These are phyloP conservation scores for Plenodomus lindquistii DNA, from an alignment of 2,329 filamentous ascomycete genomes.

Conservation along the genomic window DNA sequence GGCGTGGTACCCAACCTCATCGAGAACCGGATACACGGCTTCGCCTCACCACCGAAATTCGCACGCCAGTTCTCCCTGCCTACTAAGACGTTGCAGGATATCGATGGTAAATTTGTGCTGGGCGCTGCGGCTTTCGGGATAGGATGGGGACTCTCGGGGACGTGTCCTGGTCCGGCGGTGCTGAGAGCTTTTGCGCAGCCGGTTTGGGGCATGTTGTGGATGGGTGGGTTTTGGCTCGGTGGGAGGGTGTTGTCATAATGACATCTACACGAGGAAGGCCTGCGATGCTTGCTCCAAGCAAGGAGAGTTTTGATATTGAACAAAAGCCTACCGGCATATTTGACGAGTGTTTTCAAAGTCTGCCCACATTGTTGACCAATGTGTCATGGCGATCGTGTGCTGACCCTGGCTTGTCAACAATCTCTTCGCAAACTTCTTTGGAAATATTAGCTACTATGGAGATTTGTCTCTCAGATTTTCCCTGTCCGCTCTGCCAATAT, in stretches of 20 bases:
- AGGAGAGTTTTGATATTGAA: no score
- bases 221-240: slow-evolving; percentile 54
- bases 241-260: slow-evolving; percentile 7
- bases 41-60: slow-evolving; percentile 47
- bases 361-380: no score
- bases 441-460: no score
- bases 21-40: slow-evolving; percentile 27
- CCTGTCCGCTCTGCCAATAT: no score
- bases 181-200: slow-evolving; percentile 53
- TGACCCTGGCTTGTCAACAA: no score
- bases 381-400: no score
- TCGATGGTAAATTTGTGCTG: slow-evolving; percentile 53
- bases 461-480: no score
- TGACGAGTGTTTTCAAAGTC: no score
- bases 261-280: background rate
- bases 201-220: slow-evolving; percentile 52
- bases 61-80: slow-evolving; percentile 50
- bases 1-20: slow-evolving; percentile 53
- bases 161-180: slow-evolving; percentile 57
- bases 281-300: no score
- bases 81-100: slow-evolving; percentile 51
- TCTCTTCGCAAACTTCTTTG: no score
- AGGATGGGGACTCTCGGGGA: slow-evolving; percentile 56
- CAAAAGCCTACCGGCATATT: no score
- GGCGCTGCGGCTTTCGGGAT: slow-evolving; percentile 55